Evolutionary conservation across 805 yeast species (phyloP), one percentile per base, ranked within the genome.

Genomic region (Pichia paraexigua): DNA sequence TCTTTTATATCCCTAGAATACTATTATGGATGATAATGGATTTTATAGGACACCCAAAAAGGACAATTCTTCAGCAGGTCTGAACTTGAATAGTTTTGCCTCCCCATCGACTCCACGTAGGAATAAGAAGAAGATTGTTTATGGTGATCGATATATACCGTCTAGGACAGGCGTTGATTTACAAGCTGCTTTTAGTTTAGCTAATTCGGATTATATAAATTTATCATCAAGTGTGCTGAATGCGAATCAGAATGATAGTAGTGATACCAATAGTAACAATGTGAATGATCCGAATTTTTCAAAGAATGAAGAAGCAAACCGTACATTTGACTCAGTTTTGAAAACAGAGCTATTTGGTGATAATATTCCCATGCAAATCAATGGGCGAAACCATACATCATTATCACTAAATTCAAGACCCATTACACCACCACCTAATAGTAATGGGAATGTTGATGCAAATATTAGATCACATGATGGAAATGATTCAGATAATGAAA

Each of bases 271-370:
- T 12, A 48, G 22, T 45, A 43, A 41, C 11, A 35, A 32, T 18
- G 25, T 22, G 48, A 76, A 76, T 57, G 95, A 86, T 59, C 70
- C 85, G 22, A 94, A 87, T 55, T 71, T 74, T 40, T 77, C 83
- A 56, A 75, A 81, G 56, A 88, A 83, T 61, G 85, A 83, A 58
- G 95, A 87, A 61, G 96, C 97, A 5, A 87, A 87, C 63, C 73
- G 85, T 56, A 87, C 96, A 0, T 94, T 91, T 67, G 83, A 91
- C 50, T 82, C 92, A 0, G 87, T 94, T 2, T 70, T 94, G 46
- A 85, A 87, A 59, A 87, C 95, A 35, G 99, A 94, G 65, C 70
- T 94, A 37, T 94, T 94, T 72, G 98, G 97, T 17, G 94, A 85
- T 62, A 80, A 86, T 54, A 80, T 88, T 5, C 88, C 91, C 52